Evolutionary conservation across 768 basidiomycete genomes (phyloP).

Genomic region (Glaciozyma antarctica): DNA sequence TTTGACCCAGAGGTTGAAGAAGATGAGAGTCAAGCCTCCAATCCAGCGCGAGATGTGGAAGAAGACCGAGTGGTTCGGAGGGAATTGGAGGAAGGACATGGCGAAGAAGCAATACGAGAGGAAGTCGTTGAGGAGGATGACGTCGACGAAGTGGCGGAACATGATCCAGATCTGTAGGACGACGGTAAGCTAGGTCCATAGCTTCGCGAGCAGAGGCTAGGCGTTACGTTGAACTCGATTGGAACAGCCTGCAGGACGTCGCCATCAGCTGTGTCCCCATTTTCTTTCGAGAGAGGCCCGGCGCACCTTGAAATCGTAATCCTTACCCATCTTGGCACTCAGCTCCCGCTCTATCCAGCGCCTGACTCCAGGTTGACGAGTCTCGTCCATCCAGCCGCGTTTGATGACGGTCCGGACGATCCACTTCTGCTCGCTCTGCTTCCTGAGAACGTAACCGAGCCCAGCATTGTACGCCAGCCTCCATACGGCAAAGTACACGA

Average conservation of each 20-base stretch:
- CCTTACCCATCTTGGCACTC: constrained; percentile 83
- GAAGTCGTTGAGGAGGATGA: constrained; percentile 94
- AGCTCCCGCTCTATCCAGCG: constrained; percentile 78
- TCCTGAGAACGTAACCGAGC: constrained; percentile 83
- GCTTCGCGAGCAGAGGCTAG: not conserved
- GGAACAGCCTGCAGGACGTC: constrained; percentile 6
- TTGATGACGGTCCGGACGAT: constrained; percentile 71
- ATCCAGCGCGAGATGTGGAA: constrained; percentile 84
- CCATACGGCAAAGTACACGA: constrained; percentile 89
- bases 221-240: constrained; percentile 20
- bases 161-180: constrained; percentile 72
- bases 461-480: constrained; percentile 82
- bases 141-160: constrained; percentile 89
- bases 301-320: constrained; percentile 81
- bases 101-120: constrained; percentile 90
- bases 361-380: constrained; percentile 46
- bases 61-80: constrained; percentile 58
- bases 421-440: constrained; percentile 92
- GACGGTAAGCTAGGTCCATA: constrained; percentile 6
- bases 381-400: constrained; percentile 79
- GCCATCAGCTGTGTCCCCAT: too few species aligned
- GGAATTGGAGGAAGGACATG: constrained; percentile 68
- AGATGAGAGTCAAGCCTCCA: constrained; percentile 71
- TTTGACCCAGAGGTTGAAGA: constrained; percentile 97
- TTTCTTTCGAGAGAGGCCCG: not conserved